A percentile compares a stretch with the other conserved stretches of the same genome.
phyloP scores from a whole-genome alignment of 495 filamentous ascomycete species.

The Xylaria acuta region DNA sequence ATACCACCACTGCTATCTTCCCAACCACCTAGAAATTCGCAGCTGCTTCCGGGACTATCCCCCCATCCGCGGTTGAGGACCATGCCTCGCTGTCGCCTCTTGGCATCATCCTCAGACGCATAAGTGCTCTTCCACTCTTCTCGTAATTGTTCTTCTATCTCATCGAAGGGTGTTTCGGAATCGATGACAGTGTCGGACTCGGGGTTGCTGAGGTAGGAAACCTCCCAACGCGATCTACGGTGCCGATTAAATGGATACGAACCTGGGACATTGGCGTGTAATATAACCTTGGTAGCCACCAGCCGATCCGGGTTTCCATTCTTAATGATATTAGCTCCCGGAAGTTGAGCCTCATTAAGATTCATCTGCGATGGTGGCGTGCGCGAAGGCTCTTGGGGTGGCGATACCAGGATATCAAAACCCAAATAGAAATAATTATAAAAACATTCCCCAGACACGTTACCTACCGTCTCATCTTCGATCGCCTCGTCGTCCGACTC shows the following conservation, averaged over 20 bases:
- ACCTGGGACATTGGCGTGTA: constrained; percentile 93
- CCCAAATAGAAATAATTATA: constrained; percentile 97
- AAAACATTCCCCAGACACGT: constrained; percentile 76
- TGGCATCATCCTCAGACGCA: constrained; percentile 64
- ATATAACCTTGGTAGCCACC: constrained; percentile 85
- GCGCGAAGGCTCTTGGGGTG: constrained; percentile 67
- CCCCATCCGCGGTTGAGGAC: constrained; percentile 89
- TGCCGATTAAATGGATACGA: constrained; percentile 97
- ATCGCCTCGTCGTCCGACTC: constrained; percentile 73
- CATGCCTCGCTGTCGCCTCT: constrained; percentile 75
- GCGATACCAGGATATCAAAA: constrained; percentile 90
- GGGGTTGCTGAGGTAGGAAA: constrained; percentile 60
- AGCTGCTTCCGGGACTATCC: constrained; percentile 88
- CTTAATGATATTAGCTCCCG: constrained; percentile 41
- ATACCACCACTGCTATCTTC: constrained; percentile 67
- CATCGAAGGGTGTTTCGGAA: constrained; percentile 80
- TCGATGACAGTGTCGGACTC: constrained; percentile 49
- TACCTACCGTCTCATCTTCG: constrained; percentile 55
- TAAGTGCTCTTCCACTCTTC: constrained; percentile 76
- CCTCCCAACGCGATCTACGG: constrained; percentile 85
- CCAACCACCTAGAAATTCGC: constrained; percentile 88
- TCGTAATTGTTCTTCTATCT: constrained; percentile 68
- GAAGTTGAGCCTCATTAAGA: constrained; percentile 30
- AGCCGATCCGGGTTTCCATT: constrained; percentile 60
- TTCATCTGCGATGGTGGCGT: constrained; percentile 63